Base-by-base conservation (phyloP, 345 rosid genomes). In the Citrus inodora region DNA sequence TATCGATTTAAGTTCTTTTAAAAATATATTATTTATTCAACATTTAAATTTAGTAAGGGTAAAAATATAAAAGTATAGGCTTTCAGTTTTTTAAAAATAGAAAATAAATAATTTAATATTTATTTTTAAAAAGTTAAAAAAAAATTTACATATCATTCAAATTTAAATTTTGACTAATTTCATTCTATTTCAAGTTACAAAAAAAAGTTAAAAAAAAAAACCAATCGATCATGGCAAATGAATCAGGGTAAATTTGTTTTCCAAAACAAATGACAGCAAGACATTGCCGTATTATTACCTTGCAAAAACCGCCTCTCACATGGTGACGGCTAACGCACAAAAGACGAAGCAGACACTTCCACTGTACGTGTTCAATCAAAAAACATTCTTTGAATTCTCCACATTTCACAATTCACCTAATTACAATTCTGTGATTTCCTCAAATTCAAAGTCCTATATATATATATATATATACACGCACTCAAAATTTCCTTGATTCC, bases 351-450 rank as follows among this genome's bases (percentile, higher is more conserved):
- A 4, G 4, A n/a, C 48, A 37, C 24, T 33, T 28, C 37, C 58
- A 61, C 6, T 21, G 40, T 75, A 7, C 35, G 21, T n/a, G 32
- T 25, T 27, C 7, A 11, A 32, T 10, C 0, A 30, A 30, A 42
- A 6, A 28, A 63, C 46, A 42, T 32, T 48, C 33, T 70, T 32
- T 13, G 32, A 64, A 48, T 75, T 75, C 78, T 40, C 70, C 46
- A 30, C 61, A 65, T 21, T 42, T 28, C 30, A 25, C 9, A 13
- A 3, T 21, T 46, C 66, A 24, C 22, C 66, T 24, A 16, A 30
- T 71, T 3, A 71, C 46, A 35, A 30, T 60, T 25, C 32, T 2
- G 25, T 38, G 76, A 73, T 37, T 73, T 42, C 22, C 40, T 72
- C 65, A 56, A 32, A 32, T 21, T 10, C 30, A 42, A 71, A 51